Evolutionary conservation across 345 rosid genomes (phyloP).

Genomic region (Mallotus nudiflorus): DNA sequence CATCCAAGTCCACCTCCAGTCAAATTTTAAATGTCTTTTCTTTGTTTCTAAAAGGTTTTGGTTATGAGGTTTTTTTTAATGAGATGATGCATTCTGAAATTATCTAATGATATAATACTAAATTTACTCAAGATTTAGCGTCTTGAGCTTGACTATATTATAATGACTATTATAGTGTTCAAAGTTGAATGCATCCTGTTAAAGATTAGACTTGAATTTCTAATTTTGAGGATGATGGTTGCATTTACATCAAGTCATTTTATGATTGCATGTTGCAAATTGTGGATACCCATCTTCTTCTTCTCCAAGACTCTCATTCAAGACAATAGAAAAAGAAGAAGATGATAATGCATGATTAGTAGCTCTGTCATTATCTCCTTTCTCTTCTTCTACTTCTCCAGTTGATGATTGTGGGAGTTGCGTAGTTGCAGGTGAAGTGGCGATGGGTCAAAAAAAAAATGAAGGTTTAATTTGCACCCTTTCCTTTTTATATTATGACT

Average conservation of each 20-base stretch:
- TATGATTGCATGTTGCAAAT: no score
- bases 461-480: no score
- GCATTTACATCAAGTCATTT: background rate
- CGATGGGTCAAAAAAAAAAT: no score
- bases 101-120: background rate
- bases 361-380: no score
- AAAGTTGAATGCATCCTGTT: background rate
- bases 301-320: no score
- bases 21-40: background rate
- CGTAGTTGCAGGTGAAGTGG: no score
- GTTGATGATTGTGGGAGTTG: no score
- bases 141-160: background rate
- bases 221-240: background rate
- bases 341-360: no score
- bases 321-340: no score
- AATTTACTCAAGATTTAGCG: background rate
- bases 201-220: background rate
- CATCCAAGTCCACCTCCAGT: slow-evolving; percentile 60
- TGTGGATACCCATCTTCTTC: no score
- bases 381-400: no score
- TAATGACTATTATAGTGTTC: background rate
- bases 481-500: no score
- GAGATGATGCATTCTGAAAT: background rate
- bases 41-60: slow-evolving; percentile 5
- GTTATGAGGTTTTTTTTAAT: slow-evolving; percentile 4